These are phyloP conservation scores for Austropuccinia psidii DNA, from an alignment of 1,284 basidiomycete species.

Conservation along the genomic window DNA sequence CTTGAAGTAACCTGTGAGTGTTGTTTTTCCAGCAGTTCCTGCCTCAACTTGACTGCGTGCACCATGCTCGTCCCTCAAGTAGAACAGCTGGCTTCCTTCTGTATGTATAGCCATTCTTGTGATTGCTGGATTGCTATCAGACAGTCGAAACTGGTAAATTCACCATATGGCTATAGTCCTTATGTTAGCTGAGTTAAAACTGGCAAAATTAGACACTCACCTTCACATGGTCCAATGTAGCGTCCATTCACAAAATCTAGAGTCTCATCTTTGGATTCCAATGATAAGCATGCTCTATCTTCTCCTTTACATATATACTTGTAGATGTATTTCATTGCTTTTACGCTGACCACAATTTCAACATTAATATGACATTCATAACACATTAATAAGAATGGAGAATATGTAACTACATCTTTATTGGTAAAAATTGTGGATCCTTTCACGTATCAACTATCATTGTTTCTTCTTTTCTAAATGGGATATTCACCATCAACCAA, in stretches of 20 bases:
- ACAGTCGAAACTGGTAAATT: neutral
- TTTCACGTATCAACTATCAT: neutral
- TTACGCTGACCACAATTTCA: constrained; percentile 47
- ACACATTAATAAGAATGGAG: constrained; percentile 44
- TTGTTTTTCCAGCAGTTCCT: neutral
- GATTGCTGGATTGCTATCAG: neutral
- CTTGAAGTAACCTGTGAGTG: neutral
- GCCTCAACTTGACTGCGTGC: neutral
- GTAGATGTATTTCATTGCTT: constrained; percentile 51
- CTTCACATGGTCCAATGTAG: constrained; percentile 44
- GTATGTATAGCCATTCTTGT: neutral
- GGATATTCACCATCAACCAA: constrained; percentile 51
- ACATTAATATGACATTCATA: constrained; percentile 54
- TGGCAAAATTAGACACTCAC: no score
- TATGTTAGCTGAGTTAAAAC: no score
- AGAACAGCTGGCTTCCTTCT: neutral
- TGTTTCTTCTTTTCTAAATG: constrained; percentile 32
- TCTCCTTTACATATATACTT: constrained; percentile 54
- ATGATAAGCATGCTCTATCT: constrained; percentile 48
- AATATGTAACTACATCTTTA: constrained; percentile 49
- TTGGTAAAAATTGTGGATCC: constrained; percentile 33
- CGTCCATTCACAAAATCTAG: constrained; percentile 47
- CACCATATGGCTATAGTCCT: no score
- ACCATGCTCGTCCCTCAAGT: neutral
- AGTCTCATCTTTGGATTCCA: constrained; percentile 47